phyloP scores from a whole-genome alignment of 768 basidiomycete species.

The Podaxis carcinomalis region DNA sequence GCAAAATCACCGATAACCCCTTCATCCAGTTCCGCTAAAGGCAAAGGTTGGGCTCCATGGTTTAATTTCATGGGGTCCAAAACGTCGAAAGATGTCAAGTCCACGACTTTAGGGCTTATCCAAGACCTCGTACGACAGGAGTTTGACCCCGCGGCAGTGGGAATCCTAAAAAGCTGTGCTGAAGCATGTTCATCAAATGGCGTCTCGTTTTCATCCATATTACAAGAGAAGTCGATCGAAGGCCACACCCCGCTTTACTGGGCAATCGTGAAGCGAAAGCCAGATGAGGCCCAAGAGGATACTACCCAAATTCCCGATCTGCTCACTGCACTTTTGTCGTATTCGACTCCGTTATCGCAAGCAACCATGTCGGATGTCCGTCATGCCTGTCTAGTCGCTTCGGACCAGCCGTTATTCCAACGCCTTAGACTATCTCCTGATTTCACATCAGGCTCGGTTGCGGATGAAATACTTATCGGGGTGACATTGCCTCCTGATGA shows the following conservation, averaged over 20 bases:
- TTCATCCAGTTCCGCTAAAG: conserved; percentile 19
- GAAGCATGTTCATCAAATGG: conserved; percentile 50
- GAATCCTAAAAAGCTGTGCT: conserved; percentile 59
- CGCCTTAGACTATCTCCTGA: conserved; percentile 48
- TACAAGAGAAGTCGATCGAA: conserved; percentile 65
- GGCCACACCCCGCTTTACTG: conserved; percentile 67
- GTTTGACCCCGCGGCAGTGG: conserved; percentile 24
- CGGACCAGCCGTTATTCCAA: conserved; percentile 59
- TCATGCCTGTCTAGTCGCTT: conserved; percentile 59
- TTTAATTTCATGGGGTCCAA: conserved; percentile 30
- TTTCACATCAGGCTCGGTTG: conserved; percentile 47
- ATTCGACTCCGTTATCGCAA: conserved; percentile 40
- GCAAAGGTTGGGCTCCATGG: conserved; percentile 30
- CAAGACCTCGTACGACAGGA: conserved; percentile 50
- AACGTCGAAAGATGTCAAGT: conserved; percentile 43
- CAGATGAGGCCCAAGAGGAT: conserved; percentile 29
- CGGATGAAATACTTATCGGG: conserved; percentile 50
- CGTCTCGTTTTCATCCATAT: conserved; percentile 46
- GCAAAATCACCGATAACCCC: conserved; percentile 4
- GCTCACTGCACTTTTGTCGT: conserved; percentile 44
- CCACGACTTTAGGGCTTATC: conserved; percentile 49
- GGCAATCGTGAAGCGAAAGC: conserved; percentile 60
- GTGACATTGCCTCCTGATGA: conserved; percentile 44
- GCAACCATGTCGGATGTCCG: conserved; percentile 56
- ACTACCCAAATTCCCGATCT: conserved; percentile 33